Conservation (phyloP, 352 stramenopile species). For the Phytophthora pseudosyringae region DNA sequence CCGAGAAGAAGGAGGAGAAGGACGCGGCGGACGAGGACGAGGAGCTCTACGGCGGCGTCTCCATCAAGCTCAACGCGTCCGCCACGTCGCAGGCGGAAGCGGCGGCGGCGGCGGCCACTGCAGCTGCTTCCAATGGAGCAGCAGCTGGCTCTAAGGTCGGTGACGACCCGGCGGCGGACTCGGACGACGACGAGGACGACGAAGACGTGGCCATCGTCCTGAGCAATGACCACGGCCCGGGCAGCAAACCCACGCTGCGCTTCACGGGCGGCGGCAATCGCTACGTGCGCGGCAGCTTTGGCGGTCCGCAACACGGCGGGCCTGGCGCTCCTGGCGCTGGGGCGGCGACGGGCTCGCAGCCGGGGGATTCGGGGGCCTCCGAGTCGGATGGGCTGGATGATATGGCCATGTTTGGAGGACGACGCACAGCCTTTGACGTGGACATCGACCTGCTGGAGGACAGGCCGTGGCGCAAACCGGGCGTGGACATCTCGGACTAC, state of each 20-base stretch:
- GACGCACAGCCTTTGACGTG: conserved; percentile 91
- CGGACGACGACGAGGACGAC: conserved; percentile 86
- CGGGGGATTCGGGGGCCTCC: conserved; percentile 21
- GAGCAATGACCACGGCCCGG: conserved; percentile 56
- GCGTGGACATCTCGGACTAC: conserved; percentile 93
- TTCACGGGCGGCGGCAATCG: conserved; percentile 81
- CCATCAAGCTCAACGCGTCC: conserved; percentile 67
- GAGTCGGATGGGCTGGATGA: conserved; percentile 63
- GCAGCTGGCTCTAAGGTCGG: conserved; percentile 6
- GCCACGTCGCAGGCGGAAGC: conserved; percentile 34
- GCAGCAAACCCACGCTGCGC: conserved; percentile 74
- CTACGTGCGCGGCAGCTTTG: conserved; percentile 75
- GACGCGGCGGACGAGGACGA: conserved; percentile 67
- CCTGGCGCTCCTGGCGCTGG: conserved; percentile 21
- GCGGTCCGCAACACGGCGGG: conserved; percentile 41
- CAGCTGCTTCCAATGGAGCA: conserved; percentile 1
- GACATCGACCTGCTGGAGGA: conserved; percentile 93
- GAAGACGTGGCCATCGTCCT: conserved; percentile 87
- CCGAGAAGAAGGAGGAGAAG: conserved; percentile 38
- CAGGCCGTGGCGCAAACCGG: conserved; percentile 90
- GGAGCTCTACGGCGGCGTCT: conserved; percentile 80
- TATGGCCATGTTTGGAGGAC: conserved; percentile 77
- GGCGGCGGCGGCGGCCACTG: conserved; percentile 10
- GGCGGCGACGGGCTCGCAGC: conserved; percentile 10
- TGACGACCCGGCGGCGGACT: conserved; percentile 47